Evolutionary conservation across 441 rosid species (phyloP).

Genomic region (Erodium texanum): DNA sequence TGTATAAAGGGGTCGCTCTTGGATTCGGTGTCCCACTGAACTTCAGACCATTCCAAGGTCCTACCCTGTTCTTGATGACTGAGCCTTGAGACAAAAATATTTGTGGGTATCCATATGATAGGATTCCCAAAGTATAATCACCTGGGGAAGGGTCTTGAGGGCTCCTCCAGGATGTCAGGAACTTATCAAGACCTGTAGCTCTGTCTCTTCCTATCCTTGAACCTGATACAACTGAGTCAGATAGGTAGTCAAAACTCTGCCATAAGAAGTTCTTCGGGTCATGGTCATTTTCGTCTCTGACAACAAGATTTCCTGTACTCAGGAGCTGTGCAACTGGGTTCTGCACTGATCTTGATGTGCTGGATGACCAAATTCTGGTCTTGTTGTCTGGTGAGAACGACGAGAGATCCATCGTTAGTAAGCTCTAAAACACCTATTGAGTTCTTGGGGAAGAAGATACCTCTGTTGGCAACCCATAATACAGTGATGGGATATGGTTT

Average conservation of each 20-base stretch:
- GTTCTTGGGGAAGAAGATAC: neutral
- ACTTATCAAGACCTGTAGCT: too few species aligned
- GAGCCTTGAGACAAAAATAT: neutral
- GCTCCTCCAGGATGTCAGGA: too few species aligned
- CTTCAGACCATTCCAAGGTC: slow-evolving; percentile 17
- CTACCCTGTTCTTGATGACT: slow-evolving; percentile 2
- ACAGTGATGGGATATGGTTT: neutral
- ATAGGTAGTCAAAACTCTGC: too few species aligned
- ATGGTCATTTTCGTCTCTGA: neutral
- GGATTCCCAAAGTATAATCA: neutral
- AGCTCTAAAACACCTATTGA: neutral
- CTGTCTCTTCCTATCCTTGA: too few species aligned
- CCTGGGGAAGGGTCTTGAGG: too few species aligned
- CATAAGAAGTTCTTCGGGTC: neutral
- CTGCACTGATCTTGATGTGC: neutral
- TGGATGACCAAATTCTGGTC: neutral
- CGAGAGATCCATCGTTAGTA: neutral
- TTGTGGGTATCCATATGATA: slow-evolving; percentile 17
- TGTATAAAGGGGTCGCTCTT: neutral
- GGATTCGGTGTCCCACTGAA: neutral
- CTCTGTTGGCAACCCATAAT: neutral
- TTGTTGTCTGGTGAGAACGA: neutral
- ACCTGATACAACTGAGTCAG: too few species aligned
- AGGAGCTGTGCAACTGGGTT: neutral
- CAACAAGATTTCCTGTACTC: slow-evolving; percentile 1